Conservation (phyloP, 768 basidiomycete species). For the Lenzites betulinus region DNA sequence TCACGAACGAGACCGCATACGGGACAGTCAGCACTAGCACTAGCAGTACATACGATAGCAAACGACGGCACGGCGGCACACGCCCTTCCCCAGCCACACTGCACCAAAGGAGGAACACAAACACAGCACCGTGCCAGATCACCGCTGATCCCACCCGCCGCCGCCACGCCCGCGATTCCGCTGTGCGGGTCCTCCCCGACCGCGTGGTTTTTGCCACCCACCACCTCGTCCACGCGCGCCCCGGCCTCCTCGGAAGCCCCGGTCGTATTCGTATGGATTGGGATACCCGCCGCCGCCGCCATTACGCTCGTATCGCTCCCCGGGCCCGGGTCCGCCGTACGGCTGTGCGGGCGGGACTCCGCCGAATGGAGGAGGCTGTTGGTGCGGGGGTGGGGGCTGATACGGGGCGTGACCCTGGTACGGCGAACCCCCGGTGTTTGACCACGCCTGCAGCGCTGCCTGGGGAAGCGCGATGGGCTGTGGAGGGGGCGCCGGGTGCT, state of each 20-base stretch:
- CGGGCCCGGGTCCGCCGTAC: slow-evolving; percentile 24
- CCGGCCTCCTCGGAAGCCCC: slow-evolving; percentile 33
- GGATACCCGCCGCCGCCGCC: slow-evolving; percentile 3
- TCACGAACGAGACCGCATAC: too few relatives aligned
- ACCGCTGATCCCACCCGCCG: slow-evolving; percentile 1
- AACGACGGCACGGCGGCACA: background rate
- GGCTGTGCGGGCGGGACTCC: slow-evolving; percentile 22
- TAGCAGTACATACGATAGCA: background rate
- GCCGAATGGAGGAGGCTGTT: slow-evolving; percentile 23
- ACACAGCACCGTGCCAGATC: background rate
- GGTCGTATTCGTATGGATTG: slow-evolving; percentile 23
- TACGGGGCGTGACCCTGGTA: slow-evolving; percentile 29
- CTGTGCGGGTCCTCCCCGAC: slow-evolving; percentile 14
- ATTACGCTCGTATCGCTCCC: slow-evolving; percentile 31
- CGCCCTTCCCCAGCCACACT: too few relatives aligned
- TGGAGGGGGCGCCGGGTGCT: slow-evolving; percentile 19
- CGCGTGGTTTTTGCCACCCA: slow-evolving; percentile 53
- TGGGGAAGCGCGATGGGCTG: slow-evolving; percentile 21
- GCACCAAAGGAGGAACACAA: background rate
- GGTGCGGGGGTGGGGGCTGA: slow-evolving; percentile 18
- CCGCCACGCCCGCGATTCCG: slow-evolving; percentile 9
- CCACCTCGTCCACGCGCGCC: slow-evolving; percentile 47
- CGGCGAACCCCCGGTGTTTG: slow-evolving; percentile 7
- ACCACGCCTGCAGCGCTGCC: slow-evolving; percentile 28
- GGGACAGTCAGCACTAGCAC: too few relatives aligned